These are phyloP conservation scores for Curvularia spicifera DNA, from an alignment of 2,329 filamentous ascomycete genomes.

Conservation along the genomic window DNA sequence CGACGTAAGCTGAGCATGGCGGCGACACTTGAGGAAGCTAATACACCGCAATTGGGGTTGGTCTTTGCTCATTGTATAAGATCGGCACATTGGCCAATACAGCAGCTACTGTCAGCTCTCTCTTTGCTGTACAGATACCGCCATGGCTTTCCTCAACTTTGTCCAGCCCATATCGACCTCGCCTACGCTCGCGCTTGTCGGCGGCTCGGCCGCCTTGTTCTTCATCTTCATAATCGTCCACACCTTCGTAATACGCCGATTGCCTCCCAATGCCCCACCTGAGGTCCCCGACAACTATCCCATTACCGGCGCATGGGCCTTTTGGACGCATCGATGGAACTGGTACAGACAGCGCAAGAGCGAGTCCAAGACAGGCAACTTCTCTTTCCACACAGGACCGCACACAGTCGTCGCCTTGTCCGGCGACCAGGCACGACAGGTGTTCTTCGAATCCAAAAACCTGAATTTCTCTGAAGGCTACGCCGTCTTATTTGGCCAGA, in stretches of 20 bases:
- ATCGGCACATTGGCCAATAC: background rate
- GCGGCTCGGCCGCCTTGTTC: background rate
- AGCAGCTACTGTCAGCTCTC: background rate
- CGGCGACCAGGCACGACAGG: slow-evolving; percentile 52
- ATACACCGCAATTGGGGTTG: background rate
- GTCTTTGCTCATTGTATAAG: background rate
- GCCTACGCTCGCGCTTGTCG: background rate
- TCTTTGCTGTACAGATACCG: background rate
- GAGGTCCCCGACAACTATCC: slow-evolving; percentile 43
- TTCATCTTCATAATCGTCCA: background rate
- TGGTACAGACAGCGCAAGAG: slow-evolving; percentile 51
- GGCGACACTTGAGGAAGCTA: background rate
- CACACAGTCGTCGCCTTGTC: slow-evolving; percentile 55
- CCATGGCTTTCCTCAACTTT: background rate
- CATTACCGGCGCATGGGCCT: slow-evolving; percentile 53
- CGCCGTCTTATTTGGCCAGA: slow-evolving; percentile 37
- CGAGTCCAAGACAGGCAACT: slow-evolving; percentile 52
- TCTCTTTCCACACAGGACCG: slow-evolving; percentile 58
- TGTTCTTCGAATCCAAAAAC: slow-evolving; percentile 56
- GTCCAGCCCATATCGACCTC: background rate
- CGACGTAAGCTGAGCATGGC: background rate
- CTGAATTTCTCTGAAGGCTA: slow-evolving; percentile 55
- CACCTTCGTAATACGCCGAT: background rate
- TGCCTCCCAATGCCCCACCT: slow-evolving; percentile 32
- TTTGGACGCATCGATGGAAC: slow-evolving; percentile 57